A percentile compares a stretch with the other conserved stretches of the same genome.
Conservation (phyloP, 305 asterid species). For the Fraxinus dipetala region DNA sequence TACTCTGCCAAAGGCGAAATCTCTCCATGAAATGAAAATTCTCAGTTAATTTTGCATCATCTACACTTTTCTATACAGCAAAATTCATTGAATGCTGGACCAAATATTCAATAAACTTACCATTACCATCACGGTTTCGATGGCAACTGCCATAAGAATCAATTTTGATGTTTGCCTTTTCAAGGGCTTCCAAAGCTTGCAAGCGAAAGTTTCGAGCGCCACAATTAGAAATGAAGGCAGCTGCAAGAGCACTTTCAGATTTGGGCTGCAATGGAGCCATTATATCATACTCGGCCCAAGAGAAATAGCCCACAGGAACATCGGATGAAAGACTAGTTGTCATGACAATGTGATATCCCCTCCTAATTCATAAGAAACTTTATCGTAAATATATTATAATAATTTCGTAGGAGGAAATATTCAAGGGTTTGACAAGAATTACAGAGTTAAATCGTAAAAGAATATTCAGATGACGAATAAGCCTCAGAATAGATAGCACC, state of each 20-base stretch:
- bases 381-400: neutral
- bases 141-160: conserved; percentile 97
- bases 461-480: neutral
- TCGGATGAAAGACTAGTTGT: conserved; percentile 99
- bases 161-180: conserved; percentile 60
- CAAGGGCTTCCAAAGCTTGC: conserved; percentile 85
- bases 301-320: conserved; percentile 97
- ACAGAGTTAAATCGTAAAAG: neutral
- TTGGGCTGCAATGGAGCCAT: conserved; percentile 93
- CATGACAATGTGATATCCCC: conserved; percentile 79
- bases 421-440: neutral
- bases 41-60: neutral
- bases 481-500: neutral
- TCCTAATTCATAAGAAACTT: conserved; percentile 41
- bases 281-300: conserved; percentile 96
- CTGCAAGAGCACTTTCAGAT: conserved; percentile 72
- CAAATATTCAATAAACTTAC: conserved; percentile 35
- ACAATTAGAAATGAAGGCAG: conserved; percentile 96
- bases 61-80: neutral
- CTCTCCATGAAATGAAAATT: neutral
- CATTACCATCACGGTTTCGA: conserved; percentile 71
- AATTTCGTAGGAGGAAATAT: neutral
- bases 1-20: neutral
- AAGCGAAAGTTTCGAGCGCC: conserved; percentile 85
- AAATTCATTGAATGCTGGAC: neutral